Evolutionary conservation across 192 early-diverging fungal species (phyloP), one percentile per base, ranked within the genome.

Genomic region (Entrophospora sp.): DNA sequence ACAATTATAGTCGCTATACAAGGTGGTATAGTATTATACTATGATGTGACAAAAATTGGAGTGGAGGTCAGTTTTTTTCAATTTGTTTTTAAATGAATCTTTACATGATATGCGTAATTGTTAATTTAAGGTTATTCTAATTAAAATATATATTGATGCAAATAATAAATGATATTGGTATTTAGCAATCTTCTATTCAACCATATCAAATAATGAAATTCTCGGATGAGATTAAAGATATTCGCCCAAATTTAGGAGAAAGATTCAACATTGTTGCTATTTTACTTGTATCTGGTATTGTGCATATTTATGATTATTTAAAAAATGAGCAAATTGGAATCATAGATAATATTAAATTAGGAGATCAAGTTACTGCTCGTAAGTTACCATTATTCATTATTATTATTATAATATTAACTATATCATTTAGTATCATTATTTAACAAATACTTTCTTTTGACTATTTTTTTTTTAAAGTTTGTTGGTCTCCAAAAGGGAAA

Each of bases 401-500:
- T 20, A 48, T 5, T n/a, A 48, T 18, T 18, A 18, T 48, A 48
- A 48, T 5, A 18, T n/a, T 18, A 48, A n/a, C 20, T 4, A n/a
- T 18, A 48, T n/a, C n/a, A n/a, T n/a, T n/a, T n/a, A n/a, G n/a
- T n/a, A n/a, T n/a, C n/a, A n/a, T n/a, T n/a, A n/a, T n/a, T n/a
- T n/a, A n/a, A n/a, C n/a, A n/a, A n/a, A n/a, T n/a, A n/a, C n/a
- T n/a, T n/a, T n/a, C n/a, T n/a, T n/a, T n/a, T n/a, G n/a, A 48
- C 20, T 48, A 7, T 18, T 57, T 25, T 16, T 57, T 31, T 28
- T 35, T 14, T 51, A 13, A 31, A 66, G 64, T 66, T 12, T 66
- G 64, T 16, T 95, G 93, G 93, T 92, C 90, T 36, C 79, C 78
- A 32, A 95, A 95, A 67, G 93, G 93, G 67, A 93, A 92, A 66